Evolutionary conservation across 495 filamentous ascomycete species (phyloP).

Genomic region (Podospora conica): DNA sequence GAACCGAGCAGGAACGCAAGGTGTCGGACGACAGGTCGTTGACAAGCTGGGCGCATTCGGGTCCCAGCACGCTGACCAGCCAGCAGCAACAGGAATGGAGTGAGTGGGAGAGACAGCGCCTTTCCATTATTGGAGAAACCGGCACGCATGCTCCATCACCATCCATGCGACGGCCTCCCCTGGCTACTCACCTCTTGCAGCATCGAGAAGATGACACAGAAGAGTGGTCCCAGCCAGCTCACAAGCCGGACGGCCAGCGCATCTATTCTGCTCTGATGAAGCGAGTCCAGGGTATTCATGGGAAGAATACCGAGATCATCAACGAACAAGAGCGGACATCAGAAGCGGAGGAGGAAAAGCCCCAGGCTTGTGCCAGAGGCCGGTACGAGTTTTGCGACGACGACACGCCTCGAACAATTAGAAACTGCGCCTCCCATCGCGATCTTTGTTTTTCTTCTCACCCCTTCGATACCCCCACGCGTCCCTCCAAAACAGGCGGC

Average conservation of each 20-base stretch:
- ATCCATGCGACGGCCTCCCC: constrained; percentile 24
- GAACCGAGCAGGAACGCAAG: constrained; percentile 41
- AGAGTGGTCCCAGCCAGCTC: background rate
- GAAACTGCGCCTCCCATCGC: background rate
- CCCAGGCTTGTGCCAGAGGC: background rate
- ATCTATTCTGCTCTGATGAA: constrained; percentile 72
- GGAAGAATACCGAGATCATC: background rate
- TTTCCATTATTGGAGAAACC: constrained; percentile 63
- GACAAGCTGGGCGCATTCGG: constrained; percentile 70
- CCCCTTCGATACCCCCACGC: background rate
- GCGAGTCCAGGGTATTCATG: constrained; percentile 42
- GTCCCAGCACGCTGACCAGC: constrained; percentile 39
- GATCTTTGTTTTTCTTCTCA: background rate
- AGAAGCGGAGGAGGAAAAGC: background rate
- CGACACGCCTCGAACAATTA: background rate
- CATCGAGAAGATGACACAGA: background rate
- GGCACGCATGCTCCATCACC: constrained; percentile 44
- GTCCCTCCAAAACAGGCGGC: background rate
- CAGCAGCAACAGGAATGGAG: constrained; percentile 31
- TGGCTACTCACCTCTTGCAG: constrained; percentile 17
- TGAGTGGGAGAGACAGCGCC: constrained; percentile 49
- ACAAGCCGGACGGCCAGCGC: constrained; percentile 53
- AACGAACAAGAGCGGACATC: constrained; percentile 15
- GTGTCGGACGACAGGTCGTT: constrained; percentile 56
- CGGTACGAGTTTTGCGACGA: background rate